These are phyloP conservation scores for Trametes meyenii DNA, from an alignment of 768 basidiomycete species.

Conservation along the genomic window DNA sequence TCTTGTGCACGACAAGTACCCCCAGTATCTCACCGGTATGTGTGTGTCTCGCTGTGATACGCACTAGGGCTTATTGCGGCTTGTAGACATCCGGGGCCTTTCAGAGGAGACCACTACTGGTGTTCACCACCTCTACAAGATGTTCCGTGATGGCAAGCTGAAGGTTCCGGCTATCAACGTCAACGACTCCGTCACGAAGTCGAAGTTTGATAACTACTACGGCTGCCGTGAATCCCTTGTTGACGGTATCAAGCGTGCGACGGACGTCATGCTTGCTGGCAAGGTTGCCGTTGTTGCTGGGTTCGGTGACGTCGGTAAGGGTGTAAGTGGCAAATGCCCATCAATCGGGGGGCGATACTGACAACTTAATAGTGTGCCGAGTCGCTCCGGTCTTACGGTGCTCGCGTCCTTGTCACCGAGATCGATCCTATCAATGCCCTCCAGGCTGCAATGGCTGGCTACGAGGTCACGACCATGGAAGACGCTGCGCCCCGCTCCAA, in stretches of 20 bases:
- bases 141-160: slow-evolving; percentile 92
- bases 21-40: slow-evolving; percentile 80
- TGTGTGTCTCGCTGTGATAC: slow-evolving; percentile 1
- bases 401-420: slow-evolving; percentile 94
- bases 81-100: slow-evolving; percentile 81
- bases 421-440: slow-evolving; percentile 99
- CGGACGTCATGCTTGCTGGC: slow-evolving; percentile 99
- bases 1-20: slow-evolving; percentile 95
- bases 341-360: not conserved
- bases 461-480: slow-evolving; percentile 99
- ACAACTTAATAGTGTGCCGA: slow-evolving; percentile 79
- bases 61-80: not conserved
- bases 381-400: slow-evolving; percentile 95
- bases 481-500: slow-evolving; percentile 89
- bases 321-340: slow-evolving; percentile 58
- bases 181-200: slow-evolving; percentile 99
- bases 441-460: slow-evolving; percentile 99
- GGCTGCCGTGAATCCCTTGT: slow-evolving; percentile 99
- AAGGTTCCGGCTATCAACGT: slow-evolving; percentile 99
- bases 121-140: slow-evolving; percentile 99
- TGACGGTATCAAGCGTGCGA: slow-evolving; percentile 99
- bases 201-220: slow-evolving; percentile 99
- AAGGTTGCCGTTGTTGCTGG: slow-evolving; percentile 99
- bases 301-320: slow-evolving; percentile 99
- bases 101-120: slow-evolving; percentile 99